A percentile compares a stretch with the other conserved stretches of the same genome.
Conservation (phyloP, 2,329 filamentous ascomycete genomes). For the Verticillium nonalfalfae region DNA sequence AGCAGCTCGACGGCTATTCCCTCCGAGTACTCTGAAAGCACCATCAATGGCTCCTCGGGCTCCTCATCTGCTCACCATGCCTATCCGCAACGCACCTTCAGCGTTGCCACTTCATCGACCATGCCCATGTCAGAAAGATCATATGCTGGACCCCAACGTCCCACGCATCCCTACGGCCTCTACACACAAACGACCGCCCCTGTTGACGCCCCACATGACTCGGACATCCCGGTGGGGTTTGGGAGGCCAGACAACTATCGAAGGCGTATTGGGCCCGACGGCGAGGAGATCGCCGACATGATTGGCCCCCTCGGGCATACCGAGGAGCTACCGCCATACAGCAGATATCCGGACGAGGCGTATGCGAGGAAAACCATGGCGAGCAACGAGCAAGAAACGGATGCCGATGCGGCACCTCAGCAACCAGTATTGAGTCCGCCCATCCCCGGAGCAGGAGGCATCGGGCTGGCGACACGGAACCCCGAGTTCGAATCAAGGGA, state of each 20-base stretch:
- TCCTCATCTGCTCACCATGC: slow-evolving; percentile 81
- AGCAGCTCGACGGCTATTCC: slow-evolving; percentile 29
- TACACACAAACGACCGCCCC: slow-evolving; percentile 73
- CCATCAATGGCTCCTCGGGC: slow-evolving; percentile 62
- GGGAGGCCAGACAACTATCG: slow-evolving; percentile 62
- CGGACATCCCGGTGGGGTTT: slow-evolving; percentile 65
- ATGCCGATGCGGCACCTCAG: slow-evolving; percentile 3
- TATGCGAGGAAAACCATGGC: slow-evolving; percentile 47
- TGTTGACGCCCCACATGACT: slow-evolving; percentile 37
- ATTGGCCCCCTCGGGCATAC: slow-evolving; percentile 84
- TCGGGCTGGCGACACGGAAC: slow-evolving; percentile 54
- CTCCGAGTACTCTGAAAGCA: slow-evolving; percentile 46
- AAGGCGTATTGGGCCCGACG: slow-evolving; percentile 67
- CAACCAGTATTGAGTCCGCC: slow-evolving; percentile 1
- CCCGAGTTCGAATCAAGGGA: slow-evolving; percentile 57
- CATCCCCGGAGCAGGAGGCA: slow-evolving; percentile 52
- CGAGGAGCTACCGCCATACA: slow-evolving; percentile 88
- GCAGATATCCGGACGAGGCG: slow-evolving; percentile 74
- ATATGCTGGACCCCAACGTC: slow-evolving; percentile 55
- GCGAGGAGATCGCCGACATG: slow-evolving; percentile 81
- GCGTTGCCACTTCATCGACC: slow-evolving; percentile 67
- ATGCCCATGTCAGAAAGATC: slow-evolving; percentile 50
- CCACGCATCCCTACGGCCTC: slow-evolving; percentile 79
- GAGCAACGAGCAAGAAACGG: slow-evolving; percentile 12
- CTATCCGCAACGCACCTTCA: slow-evolving; percentile 70